Base-by-base conservation (phyloP, 148 eudicot genomes). In the Amaranthus palmeri region DNA sequence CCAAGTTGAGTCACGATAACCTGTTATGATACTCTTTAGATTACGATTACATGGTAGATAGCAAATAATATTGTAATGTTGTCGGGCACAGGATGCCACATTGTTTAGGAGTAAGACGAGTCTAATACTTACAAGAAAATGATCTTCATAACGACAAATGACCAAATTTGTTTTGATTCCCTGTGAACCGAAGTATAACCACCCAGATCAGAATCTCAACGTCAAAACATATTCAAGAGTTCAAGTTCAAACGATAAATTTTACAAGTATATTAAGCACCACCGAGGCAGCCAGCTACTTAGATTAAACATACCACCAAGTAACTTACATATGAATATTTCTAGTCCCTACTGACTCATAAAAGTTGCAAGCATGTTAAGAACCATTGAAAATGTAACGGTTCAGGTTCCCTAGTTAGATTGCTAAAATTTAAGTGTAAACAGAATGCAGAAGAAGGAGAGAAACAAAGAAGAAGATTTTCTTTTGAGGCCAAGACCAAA, bases 1-100 rank as follows among this genome's bases (percentile, higher is more conserved):
- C 97, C 98, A 60, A 93, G 85, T 76, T 93, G 98, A 74, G 96
- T 93, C 14, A 87, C 92, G 25, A 93, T 76, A 9, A 93, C 92
- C 96, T 92, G 80, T 68, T 55, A 42, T 89, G 92, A 93, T 84
- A 62, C 85, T 61, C 86, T 85, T 76, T 90, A 93, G 72, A 92
- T 87, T 15, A 86, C 87, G 9, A 90, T 74, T 25, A 86, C 85
- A 89, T 84, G 75, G 14, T 68, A 15, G 69, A 52, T 15, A 70
- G 53, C n/a, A 53, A 8, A 69, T 61, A 66, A 58, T 71, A 50
- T 73, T 13, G 49, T 79, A 62, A 44, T 5, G 44, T 12, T 14
- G 10, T 14, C 54, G 76, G 46, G 71, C 18, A 69, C 15, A 46
- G 18, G 11, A 10, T 48, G 56, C 12, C 49, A 51, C 5, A 3